Conservation (phyloP, 345 rosid species). For the Citropsis articulata region DNA sequence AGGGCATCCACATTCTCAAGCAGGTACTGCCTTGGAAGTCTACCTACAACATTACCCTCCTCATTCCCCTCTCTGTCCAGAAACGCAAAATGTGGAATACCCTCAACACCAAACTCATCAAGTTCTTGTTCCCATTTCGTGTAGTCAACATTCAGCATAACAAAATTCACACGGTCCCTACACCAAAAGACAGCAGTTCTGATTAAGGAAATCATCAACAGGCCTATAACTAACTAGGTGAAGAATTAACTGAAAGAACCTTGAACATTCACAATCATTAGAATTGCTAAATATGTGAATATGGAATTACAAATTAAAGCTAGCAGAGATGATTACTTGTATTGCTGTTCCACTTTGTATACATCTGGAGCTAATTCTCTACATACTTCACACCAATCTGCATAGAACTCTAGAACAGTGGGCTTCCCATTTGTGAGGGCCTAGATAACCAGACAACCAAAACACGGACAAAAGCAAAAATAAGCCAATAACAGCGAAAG, state of each 20-base stretch:
- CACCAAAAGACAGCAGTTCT: not conserved
- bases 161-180: conserved; percentile 92
- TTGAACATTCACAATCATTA: not conserved
- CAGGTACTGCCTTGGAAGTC: conserved; percentile 75
- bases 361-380: conserved; percentile 91
- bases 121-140: conserved; percentile 98
- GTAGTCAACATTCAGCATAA: conserved; percentile 93
- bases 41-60: conserved; percentile 91
- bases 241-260: not conserved
- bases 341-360: conserved; percentile 88
- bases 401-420: conserved; percentile 93
- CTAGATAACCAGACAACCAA: conserved; percentile 29
- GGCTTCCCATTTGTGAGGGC: conserved; percentile 94
- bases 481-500: too few species aligned
- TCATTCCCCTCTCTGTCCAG: conserved; percentile 82
- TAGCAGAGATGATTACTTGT: conserved; percentile 49
- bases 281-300: not conserved
- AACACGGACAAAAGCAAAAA: not conserved
- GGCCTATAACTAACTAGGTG: not conserved
- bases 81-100: conserved; percentile 90
- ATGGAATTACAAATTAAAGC: not conserved
- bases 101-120: conserved; percentile 97
- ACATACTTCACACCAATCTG: conserved; percentile 99
- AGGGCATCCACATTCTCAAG: conserved; percentile 83
- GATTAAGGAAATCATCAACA: not conserved